Evolutionary conservation across 805 yeast species (phyloP).

Genomic region (Candida palmyrensis): DNA sequence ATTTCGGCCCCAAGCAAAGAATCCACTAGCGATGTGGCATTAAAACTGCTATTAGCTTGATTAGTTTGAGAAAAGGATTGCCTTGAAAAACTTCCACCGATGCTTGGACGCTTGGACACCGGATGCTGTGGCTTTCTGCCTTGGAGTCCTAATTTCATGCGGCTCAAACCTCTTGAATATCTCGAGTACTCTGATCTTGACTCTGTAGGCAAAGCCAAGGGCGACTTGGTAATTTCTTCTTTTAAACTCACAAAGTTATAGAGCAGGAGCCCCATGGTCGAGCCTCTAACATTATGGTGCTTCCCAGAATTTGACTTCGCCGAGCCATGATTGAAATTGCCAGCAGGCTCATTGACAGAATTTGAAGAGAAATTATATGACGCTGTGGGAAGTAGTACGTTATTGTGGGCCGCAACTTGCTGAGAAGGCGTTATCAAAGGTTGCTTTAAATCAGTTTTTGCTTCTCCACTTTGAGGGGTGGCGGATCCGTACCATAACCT

Average conservation of each 20-base stretch:
- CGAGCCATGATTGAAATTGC: too few relatives aligned
- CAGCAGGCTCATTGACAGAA: too few relatives aligned
- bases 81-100: too few relatives aligned
- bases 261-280: not conserved
- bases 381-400: too few relatives aligned
- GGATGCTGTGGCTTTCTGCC: slow-evolving; percentile 10
- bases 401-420: not conserved
- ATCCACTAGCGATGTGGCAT: slow-evolving; percentile 8
- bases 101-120: slow-evolving; percentile 4
- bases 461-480: slow-evolving; percentile 1
- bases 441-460: not conserved
- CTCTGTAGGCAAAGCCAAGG: slow-evolving; percentile 8
- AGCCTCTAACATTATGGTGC: slow-evolving; percentile 5
- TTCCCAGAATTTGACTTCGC: slow-evolving; percentile 5
- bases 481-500: slow-evolving; percentile 26
- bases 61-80: not conserved
- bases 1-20: slow-evolving; percentile 3
- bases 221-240: slow-evolving; percentile 22
- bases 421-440: not conserved
- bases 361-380: too few relatives aligned
- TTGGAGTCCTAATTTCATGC: slow-evolving; percentile 31
- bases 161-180: slow-evolving; percentile 29
- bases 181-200: slow-evolving; percentile 12
- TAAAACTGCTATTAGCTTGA: not conserved
- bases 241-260: slow-evolving; percentile 31